phyloP scores from a whole-genome alignment of 176 grass and related monocot genomes.

The Avena atlantica region DNA sequence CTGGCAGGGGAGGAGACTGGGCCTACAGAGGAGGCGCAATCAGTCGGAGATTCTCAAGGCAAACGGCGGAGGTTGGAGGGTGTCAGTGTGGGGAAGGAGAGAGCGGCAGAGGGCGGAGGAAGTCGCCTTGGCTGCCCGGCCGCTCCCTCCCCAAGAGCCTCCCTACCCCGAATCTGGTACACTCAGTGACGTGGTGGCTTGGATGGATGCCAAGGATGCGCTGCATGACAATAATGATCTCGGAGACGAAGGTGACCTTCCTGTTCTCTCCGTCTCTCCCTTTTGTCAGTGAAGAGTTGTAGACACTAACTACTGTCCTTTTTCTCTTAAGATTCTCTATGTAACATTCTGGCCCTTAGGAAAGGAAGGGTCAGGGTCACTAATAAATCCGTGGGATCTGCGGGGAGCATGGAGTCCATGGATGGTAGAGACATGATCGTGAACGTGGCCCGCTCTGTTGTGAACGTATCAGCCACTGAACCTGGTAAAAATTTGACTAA shows the following conservation, averaged over 20 bases:
- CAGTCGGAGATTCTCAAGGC: neutral
- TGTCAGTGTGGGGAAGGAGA: neutral
- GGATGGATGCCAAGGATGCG: neutral
- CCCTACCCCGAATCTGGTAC: neutral
- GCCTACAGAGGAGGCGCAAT: neutral
- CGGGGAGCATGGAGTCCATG: neutral
- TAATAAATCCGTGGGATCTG: neutral
- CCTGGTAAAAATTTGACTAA: neutral
- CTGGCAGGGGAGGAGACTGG: neutral
- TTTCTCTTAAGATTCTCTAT: neutral
- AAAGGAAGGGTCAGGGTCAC: neutral
- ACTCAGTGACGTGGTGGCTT: neutral
- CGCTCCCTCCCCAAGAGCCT: neutral
- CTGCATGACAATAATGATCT: neutral
- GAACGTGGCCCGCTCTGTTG: neutral
- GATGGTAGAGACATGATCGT: neutral
- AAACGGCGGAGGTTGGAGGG: neutral
- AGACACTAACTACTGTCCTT: neutral
- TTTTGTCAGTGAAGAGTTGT: neutral
- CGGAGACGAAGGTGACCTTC: neutral
- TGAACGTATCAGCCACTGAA: neutral
- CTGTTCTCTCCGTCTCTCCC: neutral
- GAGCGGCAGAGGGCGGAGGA: neutral
- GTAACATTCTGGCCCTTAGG: neutral
- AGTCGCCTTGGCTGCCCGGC: slow-evolving; percentile 4